Evolutionary conservation across 805 yeast genomes (phyloP).

Genomic region (Schwanniomyces sp.): DNA sequence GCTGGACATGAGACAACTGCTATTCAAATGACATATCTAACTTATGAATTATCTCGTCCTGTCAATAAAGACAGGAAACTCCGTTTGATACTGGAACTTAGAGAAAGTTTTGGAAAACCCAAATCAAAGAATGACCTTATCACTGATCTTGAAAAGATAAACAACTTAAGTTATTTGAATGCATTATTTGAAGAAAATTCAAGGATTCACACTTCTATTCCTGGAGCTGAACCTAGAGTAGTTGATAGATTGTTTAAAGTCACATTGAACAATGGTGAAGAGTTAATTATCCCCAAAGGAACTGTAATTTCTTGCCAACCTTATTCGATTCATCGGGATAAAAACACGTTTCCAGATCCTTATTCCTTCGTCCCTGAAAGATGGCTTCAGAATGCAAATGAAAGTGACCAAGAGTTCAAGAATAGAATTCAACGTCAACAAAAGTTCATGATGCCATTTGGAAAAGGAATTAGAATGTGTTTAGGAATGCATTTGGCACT

Average conservation of each 20-base stretch:
- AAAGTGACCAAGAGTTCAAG: constrained; percentile 28
- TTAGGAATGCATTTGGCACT: constrained; percentile 68
- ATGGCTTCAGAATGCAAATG: constrained; percentile 50
- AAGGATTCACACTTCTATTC: constrained; percentile 68
- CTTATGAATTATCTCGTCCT: constrained; percentile 59
- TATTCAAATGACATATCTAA: constrained; percentile 56
- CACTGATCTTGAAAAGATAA: constrained; percentile 43
- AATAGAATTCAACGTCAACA: constrained; percentile 45
- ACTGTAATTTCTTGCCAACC: constrained; percentile 66
- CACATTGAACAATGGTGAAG: constrained; percentile 21
- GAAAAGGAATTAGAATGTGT: constrained; percentile 74
- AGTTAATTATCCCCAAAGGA: constrained; percentile 45
- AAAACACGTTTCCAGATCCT: constrained; percentile 50
- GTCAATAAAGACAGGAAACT: constrained; percentile 45
- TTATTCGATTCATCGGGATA: constrained; percentile 58
- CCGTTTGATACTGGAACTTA: constrained; percentile 47
- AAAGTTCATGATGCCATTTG: constrained; percentile 64
- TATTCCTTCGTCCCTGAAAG: constrained; percentile 57
- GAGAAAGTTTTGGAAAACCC: constrained; percentile 30
- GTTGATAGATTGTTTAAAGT: constrained; percentile 31
- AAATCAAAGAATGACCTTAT: constrained; percentile 16
- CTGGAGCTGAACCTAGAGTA: constrained; percentile 68
- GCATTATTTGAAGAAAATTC: constrained; percentile 63
- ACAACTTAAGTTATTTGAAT: constrained; percentile 50
- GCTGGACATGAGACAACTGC: constrained; percentile 82